These are phyloP conservation scores for Pythium brachiatum DNA, from an alignment of 352 stramenopile genomes.

Conservation along the genomic window DNA sequence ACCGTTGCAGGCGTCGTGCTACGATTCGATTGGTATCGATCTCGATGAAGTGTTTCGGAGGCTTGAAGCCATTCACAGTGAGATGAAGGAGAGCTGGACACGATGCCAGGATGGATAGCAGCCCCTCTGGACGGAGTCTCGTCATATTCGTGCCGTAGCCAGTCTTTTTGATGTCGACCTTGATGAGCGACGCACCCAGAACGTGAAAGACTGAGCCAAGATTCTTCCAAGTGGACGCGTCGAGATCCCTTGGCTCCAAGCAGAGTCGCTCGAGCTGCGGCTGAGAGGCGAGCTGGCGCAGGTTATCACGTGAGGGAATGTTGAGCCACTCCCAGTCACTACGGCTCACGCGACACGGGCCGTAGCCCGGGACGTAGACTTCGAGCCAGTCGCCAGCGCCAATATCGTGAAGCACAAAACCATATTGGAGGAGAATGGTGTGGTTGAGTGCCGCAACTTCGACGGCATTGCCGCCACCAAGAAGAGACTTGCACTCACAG, in stretches of 20 bases:
- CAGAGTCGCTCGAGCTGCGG: neutral
- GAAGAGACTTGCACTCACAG: neutral
- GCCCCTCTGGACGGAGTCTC: neutral
- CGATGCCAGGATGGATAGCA: neutral
- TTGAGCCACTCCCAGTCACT: constrained; percentile 1
- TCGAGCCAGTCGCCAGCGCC: constrained; percentile 6
- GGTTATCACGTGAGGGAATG: neutral
- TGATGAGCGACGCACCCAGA: neutral
- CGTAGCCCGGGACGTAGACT: constrained; percentile 16
- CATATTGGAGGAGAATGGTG: neutral
- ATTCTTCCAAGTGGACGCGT: neutral
- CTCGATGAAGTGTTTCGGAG: neutral
- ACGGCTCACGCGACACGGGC: constrained; percentile 9
- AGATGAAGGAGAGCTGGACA: neutral
- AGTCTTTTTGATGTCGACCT: neutral
- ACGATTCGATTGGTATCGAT: neutral
- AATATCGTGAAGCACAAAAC: neutral
- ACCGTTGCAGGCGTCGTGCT: neutral
- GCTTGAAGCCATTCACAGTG: neutral
- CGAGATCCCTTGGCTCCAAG: neutral
- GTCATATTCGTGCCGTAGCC: neutral
- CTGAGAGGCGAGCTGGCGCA: neutral
- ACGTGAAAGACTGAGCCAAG: neutral
- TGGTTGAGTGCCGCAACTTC: neutral
- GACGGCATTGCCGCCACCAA: neutral